Base-by-base conservation (phyloP, 305 asterid species). In the Solanum hybrid region DNA sequence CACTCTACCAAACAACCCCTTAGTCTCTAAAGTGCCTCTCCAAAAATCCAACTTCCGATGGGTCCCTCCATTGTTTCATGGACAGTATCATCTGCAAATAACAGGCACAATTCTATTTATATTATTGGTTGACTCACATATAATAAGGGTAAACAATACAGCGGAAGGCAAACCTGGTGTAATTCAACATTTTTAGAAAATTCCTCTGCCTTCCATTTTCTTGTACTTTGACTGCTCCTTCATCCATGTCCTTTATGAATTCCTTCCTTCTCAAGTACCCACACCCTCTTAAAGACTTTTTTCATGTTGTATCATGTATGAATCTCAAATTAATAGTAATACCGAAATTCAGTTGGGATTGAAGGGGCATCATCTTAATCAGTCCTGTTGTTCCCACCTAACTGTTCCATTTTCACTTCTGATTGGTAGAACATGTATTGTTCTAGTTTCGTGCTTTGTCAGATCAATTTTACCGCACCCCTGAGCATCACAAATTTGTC, bases 401-500 rank as follows among this genome's bases (percentile, higher is more conserved):
- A 51, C 88, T 84, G 75, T 84, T 84, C 67, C 86, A 28, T 61
- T 79, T 78, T 40, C 34, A 81, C 57, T 88, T 90, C 90, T 91
- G 81, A 93, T 89, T 88, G 57, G 89, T 74, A 28, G 37, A 71
- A 57, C 88, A 51, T 57, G 75, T 31, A 37, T 46, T 90, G 83
- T 86, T 87, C 79, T 95, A 96, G 99, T 96, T 96, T 89, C 97
- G 99, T 90, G 98, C 98, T 91, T 95, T 96, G 64, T 97, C 99
- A 12, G 99, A 97, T 93, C 99, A 96, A 88, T 94, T 97, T 93
- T 97, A 97, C 91, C 98, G 99, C 51, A 94, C 96, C 82, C 98
- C 98, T 1, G 99, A 95, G 93, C 99, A 96, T 87, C 99, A 97
- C 94, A 94, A 95, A 91, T 97, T 96, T 90, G 99, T 97, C 69